These are phyloP conservation scores for Plantago rigida DNA, from an alignment of 305 asterid genomes.

Conservation along the genomic window DNA sequence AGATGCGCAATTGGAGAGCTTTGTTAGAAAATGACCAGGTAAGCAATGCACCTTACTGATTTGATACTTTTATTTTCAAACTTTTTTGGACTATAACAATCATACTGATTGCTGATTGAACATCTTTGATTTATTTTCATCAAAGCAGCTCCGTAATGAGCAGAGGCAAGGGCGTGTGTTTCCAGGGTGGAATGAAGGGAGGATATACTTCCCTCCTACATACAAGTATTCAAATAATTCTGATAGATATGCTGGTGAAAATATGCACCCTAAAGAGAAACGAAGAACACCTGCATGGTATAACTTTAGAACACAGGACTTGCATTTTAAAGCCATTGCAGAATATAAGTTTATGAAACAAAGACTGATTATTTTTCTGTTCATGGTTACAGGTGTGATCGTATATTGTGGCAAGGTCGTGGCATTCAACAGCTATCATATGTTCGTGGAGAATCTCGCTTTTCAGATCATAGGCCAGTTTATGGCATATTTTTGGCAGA, in stretches of 20 bases:
- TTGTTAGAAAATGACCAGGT: conserved; percentile 93
- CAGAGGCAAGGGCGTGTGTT: conserved; percentile 73
- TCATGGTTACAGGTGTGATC: conserved; percentile 74
- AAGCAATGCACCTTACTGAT: conserved; percentile 22
- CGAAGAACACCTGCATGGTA: conserved; percentile 97
- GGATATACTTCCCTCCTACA: conserved; percentile 87
- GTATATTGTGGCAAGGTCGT: conserved; percentile 80
- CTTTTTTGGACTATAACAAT: neutral
- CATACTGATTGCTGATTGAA: conserved; percentile 3
- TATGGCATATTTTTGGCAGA: conserved; percentile 70
- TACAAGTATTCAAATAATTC: conserved; percentile 86
- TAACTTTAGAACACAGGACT: conserved; percentile 1
- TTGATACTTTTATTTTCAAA: neutral
- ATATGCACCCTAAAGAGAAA: conserved; percentile 73
- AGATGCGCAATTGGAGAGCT: conserved; percentile 94
- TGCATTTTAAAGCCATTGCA: neutral
- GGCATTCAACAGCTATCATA: conserved; percentile 86
- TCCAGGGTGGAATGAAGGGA: conserved; percentile 85
- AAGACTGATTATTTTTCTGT: conserved; percentile 6
- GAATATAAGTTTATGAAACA: neutral
- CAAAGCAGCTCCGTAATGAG: conserved; percentile 73
- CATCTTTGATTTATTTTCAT: neutral
- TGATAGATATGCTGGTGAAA: conserved; percentile 84
- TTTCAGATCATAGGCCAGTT: conserved; percentile 91
- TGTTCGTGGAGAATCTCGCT: conserved; percentile 90